Base-by-base conservation (phyloP, 352 stramenopile genomes). In the Phytopythium kandeliae region DNA sequence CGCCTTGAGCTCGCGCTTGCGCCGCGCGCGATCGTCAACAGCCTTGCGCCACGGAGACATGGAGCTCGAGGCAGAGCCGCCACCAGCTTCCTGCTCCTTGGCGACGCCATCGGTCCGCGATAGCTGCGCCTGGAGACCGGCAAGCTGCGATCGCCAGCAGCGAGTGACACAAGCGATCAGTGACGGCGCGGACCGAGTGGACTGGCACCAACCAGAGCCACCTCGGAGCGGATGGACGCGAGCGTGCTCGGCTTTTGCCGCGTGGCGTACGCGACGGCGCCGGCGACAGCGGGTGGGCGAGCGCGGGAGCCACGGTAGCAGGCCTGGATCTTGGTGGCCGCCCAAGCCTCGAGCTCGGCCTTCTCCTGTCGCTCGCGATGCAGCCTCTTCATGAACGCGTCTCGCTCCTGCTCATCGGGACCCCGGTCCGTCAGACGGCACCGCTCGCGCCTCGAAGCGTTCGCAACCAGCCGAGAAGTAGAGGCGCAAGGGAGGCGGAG, bases 301-400 rank as follows among this genome's bases (percentile, higher is more conserved):
- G 48, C 66, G 0, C 65, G 56, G 48, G 72, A 85, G 2, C 78
- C 74, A 6, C 76, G 63, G 46, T 76, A 89, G 51, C 64, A 77
- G 5, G 76, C 67, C 44, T 89, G 78, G 53, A 89, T 86, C 34
- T 71, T 78, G 10, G 64, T 86, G 5, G 73, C 71, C 6, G 78
- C 78, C 78, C 78, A 89, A 16, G 43, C 59, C 25, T 89, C 78
- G 0, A 85, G 60, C 25, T 57, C 35, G 0, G 45, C 16, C 28
- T 86, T 86, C 26, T 81, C 70, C 2, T 67, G 54, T 7, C 76
- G 67, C 38, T 89, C 78, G 16, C 63, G 57, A 4, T 60, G 36
- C 22, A 89, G 55, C 38, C 85, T 72, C 8, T 60, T 61, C 75
- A 87, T 84, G 41, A 87, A 89, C 8, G 49, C 63, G 41, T 86